phyloP scores from a whole-genome alignment of 2,329 filamentous ascomycete species.

The Clarireedia homoeocarpa region DNA sequence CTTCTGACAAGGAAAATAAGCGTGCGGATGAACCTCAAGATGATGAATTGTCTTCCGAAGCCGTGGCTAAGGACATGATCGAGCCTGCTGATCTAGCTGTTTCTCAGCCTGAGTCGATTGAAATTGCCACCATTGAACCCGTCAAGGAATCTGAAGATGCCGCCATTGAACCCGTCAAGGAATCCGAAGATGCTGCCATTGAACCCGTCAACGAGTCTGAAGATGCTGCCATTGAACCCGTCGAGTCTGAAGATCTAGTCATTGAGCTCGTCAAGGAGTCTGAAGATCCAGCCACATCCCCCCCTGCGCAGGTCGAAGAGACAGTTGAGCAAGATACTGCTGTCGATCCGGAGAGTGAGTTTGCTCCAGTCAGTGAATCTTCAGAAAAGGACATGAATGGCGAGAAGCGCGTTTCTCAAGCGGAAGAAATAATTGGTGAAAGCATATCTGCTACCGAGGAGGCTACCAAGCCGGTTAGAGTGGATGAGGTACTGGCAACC shows the following conservation, averaged over 20 bases:
- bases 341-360: not conserved
- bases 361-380: not conserved
- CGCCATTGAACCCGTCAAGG: not conserved
- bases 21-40: conserved; percentile 17
- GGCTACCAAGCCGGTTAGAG: not conserved
- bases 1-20: conserved; percentile 35
- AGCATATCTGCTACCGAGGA: not conserved
- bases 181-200: not conserved
- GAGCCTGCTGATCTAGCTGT: conserved; percentile 3
- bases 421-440: not conserved
- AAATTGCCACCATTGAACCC: not conserved
- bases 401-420: not conserved
- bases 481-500: not conserved
- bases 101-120: not conserved
- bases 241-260: not conserved
- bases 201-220: not conserved
- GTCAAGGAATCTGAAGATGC: not conserved
- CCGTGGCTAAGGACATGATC: conserved; percentile 10
- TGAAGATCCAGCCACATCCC: not conserved
- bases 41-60: not conserved
- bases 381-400: not conserved
- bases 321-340: not conserved
- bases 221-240: not conserved
- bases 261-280: not conserved
- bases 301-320: not conserved